Evolutionary conservation across 768 basidiomycete genomes (phyloP), one percentile per base, ranked within the genome.

Genomic region (Boletus rubropictus): DNA sequence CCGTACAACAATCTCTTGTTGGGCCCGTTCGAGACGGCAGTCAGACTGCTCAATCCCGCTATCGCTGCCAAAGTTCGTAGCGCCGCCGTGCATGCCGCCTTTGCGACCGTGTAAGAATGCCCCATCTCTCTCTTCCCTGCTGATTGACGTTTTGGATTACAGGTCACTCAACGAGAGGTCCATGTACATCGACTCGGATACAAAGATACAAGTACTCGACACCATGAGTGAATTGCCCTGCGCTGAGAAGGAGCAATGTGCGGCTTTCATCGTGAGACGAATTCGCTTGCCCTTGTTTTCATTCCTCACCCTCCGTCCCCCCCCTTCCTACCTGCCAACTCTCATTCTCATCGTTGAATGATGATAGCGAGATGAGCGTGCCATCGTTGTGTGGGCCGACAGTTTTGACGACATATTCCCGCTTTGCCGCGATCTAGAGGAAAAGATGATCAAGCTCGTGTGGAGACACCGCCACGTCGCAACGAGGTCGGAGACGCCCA

Each of bases 191-290:
- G 86, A 89, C 62, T 62, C 66, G 45, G 82, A 90, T 60, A 92
- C 89, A 2, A 84, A 89, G 18, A 91, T 94, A 43, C 91, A 94
- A 66, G 82, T 93, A 35, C 64, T 94, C 28, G 84, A 89, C 47
- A 77, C 76, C 15, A 78, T 93, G 59, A 54, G 60, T 39, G 77
- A 81, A 50, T 70, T 94, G 22, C 78, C 84, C 9, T 76, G 77
- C 37, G 89, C 90, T 3, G 87, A 93, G 64, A 92, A 91, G 67
- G 89, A 93, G 58, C 91, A 93, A 60, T 90, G 86, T 45, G 91
- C 81, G 14, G 91, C 91, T 15, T 93, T 94, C 65, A 77, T 90
- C 50, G 87, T 88, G 58, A 62, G 85, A 32, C n/a, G 8, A 69
- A 25, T 32, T 41, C 20, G 27, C 4, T 2, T 10, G 18, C 8